phyloP scores from a whole-genome alignment of 192 early-diverging fungal species.

The Umbelopsis isabellina region DNA sequence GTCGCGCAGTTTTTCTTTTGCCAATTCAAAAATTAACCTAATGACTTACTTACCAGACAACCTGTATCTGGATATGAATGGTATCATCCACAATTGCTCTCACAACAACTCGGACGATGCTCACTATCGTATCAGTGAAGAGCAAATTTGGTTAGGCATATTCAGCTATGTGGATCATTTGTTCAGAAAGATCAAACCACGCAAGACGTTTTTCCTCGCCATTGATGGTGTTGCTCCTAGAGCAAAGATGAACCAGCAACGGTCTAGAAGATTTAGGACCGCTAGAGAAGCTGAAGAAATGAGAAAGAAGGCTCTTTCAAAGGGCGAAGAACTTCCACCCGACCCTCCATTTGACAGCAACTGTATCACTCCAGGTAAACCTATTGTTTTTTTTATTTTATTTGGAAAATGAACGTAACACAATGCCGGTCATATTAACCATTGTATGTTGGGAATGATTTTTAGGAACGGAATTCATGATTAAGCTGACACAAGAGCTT shows the following conservation, averaged over 20 bases:
- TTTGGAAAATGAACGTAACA: background rate
- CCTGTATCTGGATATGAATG: slow-evolving; percentile 99
- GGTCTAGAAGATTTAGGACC: slow-evolving; percentile 93
- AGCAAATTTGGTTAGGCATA: slow-evolving; percentile 90
- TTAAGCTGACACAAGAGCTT: slow-evolving; percentile 80
- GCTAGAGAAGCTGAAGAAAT: slow-evolving; percentile 81
- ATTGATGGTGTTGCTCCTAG: slow-evolving; percentile 96
- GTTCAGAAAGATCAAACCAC: slow-evolving; percentile 90
- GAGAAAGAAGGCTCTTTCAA: slow-evolving; percentile 61
- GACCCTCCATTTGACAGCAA: slow-evolving; percentile 91
- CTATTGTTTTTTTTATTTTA: too few species aligned
- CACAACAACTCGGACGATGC: slow-evolving; percentile 90
- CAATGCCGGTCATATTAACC: background rate
- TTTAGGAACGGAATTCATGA: slow-evolving; percentile 93
- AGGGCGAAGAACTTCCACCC: slow-evolving; percentile 72
- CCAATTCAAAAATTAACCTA: background rate
- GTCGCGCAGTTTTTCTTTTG: slow-evolving; percentile 30
- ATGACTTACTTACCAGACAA: slow-evolving; percentile 69
- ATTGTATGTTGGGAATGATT: background rate
- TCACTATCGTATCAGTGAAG: slow-evolving; percentile 88
- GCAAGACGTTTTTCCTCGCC: slow-evolving; percentile 94
- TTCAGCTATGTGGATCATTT: slow-evolving; percentile 97
- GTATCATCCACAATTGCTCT: slow-evolving; percentile 96
- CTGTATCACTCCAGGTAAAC: slow-evolving; percentile 92
- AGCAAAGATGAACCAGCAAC: slow-evolving; percentile 99